Percentiles rank a stretch among this genome's conserved stretches.
phyloP scores from a whole-genome alignment of 306 rosid genomes.

The Dalbergia cultrata region DNA sequence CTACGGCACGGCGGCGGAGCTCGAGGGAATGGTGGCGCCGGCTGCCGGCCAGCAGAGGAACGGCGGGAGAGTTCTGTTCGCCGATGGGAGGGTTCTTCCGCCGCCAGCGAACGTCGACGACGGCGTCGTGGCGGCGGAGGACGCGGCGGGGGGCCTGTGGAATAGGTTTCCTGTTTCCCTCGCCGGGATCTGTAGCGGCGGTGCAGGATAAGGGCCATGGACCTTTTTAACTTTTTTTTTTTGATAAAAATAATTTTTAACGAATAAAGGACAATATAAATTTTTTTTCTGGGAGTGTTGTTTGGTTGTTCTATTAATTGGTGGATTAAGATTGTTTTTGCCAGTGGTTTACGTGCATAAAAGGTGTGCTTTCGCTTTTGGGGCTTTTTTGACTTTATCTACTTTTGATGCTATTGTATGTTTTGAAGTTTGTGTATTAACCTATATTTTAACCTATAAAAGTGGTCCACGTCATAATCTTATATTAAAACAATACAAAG shows the following conservation, averaged over 20 bases:
- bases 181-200: conserved; percentile 82
- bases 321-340: conserved; percentile 45
- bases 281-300: background rate
- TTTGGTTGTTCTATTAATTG: conserved; percentile 42
- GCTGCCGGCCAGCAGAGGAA: conserved; percentile 56
- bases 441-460: too few relatives aligned
- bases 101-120: conserved; percentile 66
- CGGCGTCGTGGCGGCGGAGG: conserved; percentile 51
- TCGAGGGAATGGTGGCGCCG: conserved; percentile 70
- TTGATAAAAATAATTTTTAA: too few relatives aligned
- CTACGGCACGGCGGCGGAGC: conserved; percentile 84
- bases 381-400: background rate
- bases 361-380: conserved; percentile 42
- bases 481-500: background rate
- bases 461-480: conserved; percentile 21
- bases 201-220: conserved; percentile 53
- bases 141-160: conserved; percentile 62
- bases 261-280: background rate
- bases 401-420: conserved; percentile 30
- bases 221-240: background rate
- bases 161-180: conserved; percentile 74
- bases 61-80: conserved; percentile 66
- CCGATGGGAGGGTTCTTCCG: conserved; percentile 88
- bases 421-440: background rate
- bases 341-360: conserved; percentile 42